Evolutionary conservation across 805 yeast genomes (phyloP).

Genomic region (Zygoascus tannicola): DNA sequence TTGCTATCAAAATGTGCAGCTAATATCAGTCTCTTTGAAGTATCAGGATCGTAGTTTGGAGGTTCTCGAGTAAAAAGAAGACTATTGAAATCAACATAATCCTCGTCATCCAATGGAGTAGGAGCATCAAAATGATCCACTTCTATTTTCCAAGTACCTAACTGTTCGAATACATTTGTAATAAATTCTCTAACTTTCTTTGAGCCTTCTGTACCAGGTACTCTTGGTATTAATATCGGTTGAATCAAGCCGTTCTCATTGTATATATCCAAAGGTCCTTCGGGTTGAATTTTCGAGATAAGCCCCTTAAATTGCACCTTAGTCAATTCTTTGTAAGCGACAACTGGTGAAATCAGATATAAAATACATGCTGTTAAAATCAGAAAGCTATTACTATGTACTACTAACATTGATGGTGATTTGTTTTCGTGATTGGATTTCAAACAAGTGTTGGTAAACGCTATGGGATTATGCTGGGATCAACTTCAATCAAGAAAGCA

Average conservation of each 20-base stretch:
- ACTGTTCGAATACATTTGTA: conserved; percentile 13
- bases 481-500: too few species aligned
- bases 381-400: too few species aligned
- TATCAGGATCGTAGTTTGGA: conserved; percentile 14
- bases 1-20: conserved; percentile 53
- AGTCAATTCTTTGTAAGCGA: conserved; percentile 6
- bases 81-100: conserved; percentile 24
- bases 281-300: conserved; percentile 9
- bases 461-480: too few species aligned
- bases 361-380: too few species aligned
- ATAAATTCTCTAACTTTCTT: conserved; percentile 32
- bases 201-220: conserved; percentile 38
- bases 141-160: conserved; percentile 18
- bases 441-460: too few species aligned
- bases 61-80: conserved; percentile 24
- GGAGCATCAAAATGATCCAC: conserved; percentile 28
- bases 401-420: too few species aligned
- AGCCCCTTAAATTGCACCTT: conserved; percentile 5
- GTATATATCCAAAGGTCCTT: conserved; percentile 10
- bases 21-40: conserved; percentile 29
- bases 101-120: conserved; percentile 31
- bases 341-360: too few species aligned
- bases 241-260: conserved; percentile 19
- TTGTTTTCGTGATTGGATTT: too few species aligned
- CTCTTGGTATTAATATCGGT: conserved; percentile 29